These are phyloP conservation scores for Cicer pinnatifidum DNA, from an alignment of 306 rosid species.

Conservation along the genomic window DNA sequence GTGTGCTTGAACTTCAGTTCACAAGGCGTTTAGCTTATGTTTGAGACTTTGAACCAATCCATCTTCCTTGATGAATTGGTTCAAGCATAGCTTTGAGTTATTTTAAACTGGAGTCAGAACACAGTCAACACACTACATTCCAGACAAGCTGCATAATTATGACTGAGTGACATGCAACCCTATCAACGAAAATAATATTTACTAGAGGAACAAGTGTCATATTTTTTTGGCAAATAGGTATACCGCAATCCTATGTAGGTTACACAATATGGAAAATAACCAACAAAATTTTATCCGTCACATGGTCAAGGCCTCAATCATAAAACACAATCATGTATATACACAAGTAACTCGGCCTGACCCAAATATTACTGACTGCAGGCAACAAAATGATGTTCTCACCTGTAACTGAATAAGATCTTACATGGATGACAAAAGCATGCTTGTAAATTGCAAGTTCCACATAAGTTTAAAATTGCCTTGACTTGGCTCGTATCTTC, in stretches of 20 bases:
- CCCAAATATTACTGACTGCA: background rate
- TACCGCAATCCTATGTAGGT: background rate
- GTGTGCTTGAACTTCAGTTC: background rate
- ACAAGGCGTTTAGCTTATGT: background rate
- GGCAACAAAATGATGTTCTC: background rate
- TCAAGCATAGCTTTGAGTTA: background rate
- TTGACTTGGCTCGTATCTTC: slow-evolving; percentile 51
- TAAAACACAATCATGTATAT: background rate
- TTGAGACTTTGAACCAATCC: background rate
- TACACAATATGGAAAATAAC: slow-evolving; percentile 5
- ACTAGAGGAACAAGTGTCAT: background rate
- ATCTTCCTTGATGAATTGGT: background rate
- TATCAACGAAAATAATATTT: background rate
- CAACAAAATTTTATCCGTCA: background rate
- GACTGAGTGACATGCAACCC: background rate
- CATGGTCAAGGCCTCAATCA: background rate
- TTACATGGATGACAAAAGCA: slow-evolving; percentile 9
- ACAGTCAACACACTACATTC: background rate
- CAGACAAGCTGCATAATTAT: background rate
- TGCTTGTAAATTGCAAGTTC: background rate
- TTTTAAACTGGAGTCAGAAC: background rate
- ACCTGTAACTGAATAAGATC: background rate
- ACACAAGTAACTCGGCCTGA: background rate
- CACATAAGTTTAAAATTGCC: slow-evolving; percentile 37
- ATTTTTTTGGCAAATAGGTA: background rate